phyloP scores from a whole-genome alignment of 306 rosid species.

The Rosa lucieae region DNA sequence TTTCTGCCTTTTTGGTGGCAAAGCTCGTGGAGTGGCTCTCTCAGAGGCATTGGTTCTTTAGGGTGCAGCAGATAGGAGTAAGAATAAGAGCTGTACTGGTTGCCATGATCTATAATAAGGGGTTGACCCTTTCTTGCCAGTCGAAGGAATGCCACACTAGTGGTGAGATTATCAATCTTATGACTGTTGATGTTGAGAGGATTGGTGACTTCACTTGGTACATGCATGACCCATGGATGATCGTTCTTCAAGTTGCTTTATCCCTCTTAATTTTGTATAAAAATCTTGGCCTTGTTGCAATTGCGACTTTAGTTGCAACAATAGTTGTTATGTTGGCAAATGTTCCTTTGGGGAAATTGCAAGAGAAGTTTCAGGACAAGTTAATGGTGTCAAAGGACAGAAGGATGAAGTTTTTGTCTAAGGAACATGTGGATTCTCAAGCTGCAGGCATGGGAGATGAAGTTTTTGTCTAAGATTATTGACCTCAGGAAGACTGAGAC shows the following conservation, averaged over 20 bases:
- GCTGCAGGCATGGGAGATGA: too few relatives aligned
- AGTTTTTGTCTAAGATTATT: too few relatives aligned
- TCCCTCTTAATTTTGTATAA: constrained; percentile 66
- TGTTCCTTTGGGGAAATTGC: constrained; percentile 62
- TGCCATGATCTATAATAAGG: constrained; percentile 60
- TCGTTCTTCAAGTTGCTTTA: constrained; percentile 58
- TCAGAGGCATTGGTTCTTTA: constrained; percentile 64
- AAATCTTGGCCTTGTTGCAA: constrained; percentile 74
- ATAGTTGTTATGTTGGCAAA: constrained; percentile 63
- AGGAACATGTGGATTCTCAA: too few relatives aligned
- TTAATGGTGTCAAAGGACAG: constrained; percentile 78
- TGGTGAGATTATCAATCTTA: constrained; percentile 76
- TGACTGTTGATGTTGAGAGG: constrained; percentile 86
- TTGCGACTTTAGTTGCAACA: constrained; percentile 67
- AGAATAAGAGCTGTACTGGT: constrained; percentile 56
- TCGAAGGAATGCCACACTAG: constrained; percentile 55
- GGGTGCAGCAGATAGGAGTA: constrained; percentile 58
- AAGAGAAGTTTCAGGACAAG: constrained; percentile 69
- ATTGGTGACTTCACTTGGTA: constrained; percentile 65
- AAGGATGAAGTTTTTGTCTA: constrained; percentile 83
- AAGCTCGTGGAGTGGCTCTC: constrained; percentile 68
- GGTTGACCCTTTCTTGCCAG: constrained; percentile 60
- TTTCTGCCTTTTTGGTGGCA: constrained; percentile 50
- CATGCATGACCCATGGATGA: constrained; percentile 69
- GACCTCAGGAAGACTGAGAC: too few relatives aligned